These are phyloP conservation scores for Claviceps spartinae DNA, from an alignment of 2,329 filamentous ascomycete genomes.

Conservation along the genomic window DNA sequence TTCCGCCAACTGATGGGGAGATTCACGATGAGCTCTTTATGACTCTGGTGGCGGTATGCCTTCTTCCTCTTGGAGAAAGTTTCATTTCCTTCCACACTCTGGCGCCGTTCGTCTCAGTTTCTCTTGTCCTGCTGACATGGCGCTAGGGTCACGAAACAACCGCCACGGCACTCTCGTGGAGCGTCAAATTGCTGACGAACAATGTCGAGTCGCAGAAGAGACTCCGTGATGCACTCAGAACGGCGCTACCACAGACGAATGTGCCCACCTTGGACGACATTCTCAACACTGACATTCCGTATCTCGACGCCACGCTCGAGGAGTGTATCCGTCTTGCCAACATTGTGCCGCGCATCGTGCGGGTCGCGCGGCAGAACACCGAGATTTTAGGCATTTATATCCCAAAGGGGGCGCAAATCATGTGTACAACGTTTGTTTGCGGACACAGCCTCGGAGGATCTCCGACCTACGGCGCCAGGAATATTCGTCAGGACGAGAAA, in stretches of 20 bases:
- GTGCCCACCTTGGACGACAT: background rate
- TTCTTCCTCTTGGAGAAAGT: too few relatives aligned
- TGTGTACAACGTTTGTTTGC: background rate
- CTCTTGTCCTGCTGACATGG: background rate
- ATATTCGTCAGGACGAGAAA: background rate
- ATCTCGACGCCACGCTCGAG: conserved; percentile 2
- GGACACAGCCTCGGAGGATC: background rate
- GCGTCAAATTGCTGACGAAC: conserved; percentile 10
- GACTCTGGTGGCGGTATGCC: conserved; percentile 5
- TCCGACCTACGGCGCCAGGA: background rate
- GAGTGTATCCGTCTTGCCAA: conserved; percentile 1
- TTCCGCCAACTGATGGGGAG: conserved; percentile 2
- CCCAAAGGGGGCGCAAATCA: conserved; percentile 1
- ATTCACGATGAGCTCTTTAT: conserved; percentile 14
- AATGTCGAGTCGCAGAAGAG: conserved; percentile 7
- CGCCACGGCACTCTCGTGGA: conserved; percentile 9
- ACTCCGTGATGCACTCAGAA: conserved; percentile 11
- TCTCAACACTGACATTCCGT: background rate
- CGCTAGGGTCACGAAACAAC: conserved; percentile 13
- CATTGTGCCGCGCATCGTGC: background rate
- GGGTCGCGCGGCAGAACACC: background rate
- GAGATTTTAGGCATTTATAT: background rate
- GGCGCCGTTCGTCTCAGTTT: too few relatives aligned
- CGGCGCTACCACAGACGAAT: conserved; percentile 4
- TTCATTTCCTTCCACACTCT: too few relatives aligned